phyloP scores from a whole-genome alignment of 208 protist species.

The Trypanosomatidae sp. region DNA sequence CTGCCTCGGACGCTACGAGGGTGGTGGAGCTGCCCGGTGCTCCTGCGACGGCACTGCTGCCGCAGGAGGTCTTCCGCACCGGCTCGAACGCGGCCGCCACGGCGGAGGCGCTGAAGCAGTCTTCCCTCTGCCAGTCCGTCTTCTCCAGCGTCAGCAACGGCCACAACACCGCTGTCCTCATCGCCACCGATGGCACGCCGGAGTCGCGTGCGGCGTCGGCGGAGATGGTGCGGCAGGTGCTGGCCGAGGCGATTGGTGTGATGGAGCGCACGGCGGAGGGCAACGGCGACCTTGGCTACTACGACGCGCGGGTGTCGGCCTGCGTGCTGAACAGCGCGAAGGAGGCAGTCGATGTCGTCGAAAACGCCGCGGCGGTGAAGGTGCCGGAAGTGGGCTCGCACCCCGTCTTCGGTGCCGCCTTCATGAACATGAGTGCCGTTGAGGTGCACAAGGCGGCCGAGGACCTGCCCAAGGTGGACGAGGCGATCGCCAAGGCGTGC shows the following conservation, averaged over 20 bases:
- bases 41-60: background rate
- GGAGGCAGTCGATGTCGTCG: conserved; percentile 32
- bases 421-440: conserved; percentile 45
- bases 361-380: conserved; percentile 16
- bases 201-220: conserved; percentile 22
- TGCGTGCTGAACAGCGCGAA: conserved; percentile 31
- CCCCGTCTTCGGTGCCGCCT: conserved; percentile 52
- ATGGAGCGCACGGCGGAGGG: conserved; percentile 26
- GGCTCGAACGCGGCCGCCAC: conserved; percentile 12
- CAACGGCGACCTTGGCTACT: conserved; percentile 37
- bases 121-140: conserved; percentile 6
- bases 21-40: conserved; percentile 15
- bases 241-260: conserved; percentile 31
- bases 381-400: conserved; percentile 42
- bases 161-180: conserved; percentile 48
- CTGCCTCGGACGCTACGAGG: background rate
- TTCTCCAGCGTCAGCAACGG: conserved; percentile 38
- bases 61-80: conserved; percentile 21
- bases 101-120: conserved; percentile 7
- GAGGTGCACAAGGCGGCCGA: conserved; percentile 15
- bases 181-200: conserved; percentile 26
- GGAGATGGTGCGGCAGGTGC: conserved; percentile 19
- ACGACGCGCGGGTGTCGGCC: conserved; percentile 39
- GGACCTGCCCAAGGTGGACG: conserved; percentile 25
- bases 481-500: conserved; percentile 23